Evolutionary conservation across 139 green algal genomes (phyloP), one percentile per base, ranked within the genome.

Genomic region (Dunaliella primolecta): DNA sequence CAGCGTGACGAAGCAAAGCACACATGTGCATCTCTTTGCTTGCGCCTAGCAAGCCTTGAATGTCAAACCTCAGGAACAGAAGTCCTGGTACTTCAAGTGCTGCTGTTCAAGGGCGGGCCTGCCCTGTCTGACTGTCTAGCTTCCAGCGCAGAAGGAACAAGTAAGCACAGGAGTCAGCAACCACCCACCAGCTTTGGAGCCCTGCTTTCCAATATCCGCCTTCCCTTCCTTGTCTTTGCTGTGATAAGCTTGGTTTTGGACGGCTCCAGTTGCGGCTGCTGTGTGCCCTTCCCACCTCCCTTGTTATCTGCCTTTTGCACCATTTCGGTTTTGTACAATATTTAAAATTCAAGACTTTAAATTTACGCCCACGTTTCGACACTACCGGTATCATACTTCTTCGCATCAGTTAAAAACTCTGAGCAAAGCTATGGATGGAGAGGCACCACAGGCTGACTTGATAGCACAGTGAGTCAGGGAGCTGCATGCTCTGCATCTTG

Each of bases 171-270:
- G n/a, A n/a, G n/a, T n/a, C n/a, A n/a, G n/a, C n/a, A n/a, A n/a
- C n/a, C n/a, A n/a, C 46, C 0, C 57, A 97, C 94, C 90, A 93
- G 79, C 86, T 97, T 97, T 2, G 95, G 94, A 1, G 93, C 95
- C 0, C 93, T 81, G 36, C 87, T 88, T 76, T 97, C 93, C 27
- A 97, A 77, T 1, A 88, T 85, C 0, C 95, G 88, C 82, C 91
- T 91, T 0, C 93, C 94, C 11, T 86, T 89, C 81, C 90, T 89
- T 1, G 94, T 96, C 37, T 95, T 95, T 1, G 95, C 86, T 83
- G 94, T 95, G 0, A 96, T 83, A 15, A 96, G 84, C 31, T 87
- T 87, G 20, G 81, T 89, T 24, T n/a, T 27, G 36, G 85, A n/a
- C 2, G 75, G 75, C 30, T 64, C 46, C 15, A 64, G 46, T 64